A percentile compares a stretch with the other conserved stretches of the same genome.
Conservation (phyloP, 202 grass and related monocot genomes). For the Zizania palustris region DNA sequence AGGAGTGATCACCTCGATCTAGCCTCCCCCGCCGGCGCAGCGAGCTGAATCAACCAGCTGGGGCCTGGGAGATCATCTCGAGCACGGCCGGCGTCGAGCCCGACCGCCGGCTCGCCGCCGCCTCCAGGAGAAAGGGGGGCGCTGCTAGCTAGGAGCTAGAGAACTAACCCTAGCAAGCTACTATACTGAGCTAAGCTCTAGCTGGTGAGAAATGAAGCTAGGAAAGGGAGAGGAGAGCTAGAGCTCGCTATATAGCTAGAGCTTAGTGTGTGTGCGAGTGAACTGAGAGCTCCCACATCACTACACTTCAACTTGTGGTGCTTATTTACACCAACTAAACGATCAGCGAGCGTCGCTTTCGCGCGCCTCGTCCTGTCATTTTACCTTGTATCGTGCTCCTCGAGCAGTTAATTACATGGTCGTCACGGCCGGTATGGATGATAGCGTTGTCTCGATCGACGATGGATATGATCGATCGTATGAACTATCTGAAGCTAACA, state of each 20-base stretch:
- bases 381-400: constrained; percentile 20
- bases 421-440: background rate
- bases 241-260: background rate
- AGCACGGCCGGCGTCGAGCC: background rate
- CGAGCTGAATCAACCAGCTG: background rate
- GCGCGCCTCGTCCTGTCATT: constrained; percentile 32
- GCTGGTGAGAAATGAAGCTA: background rate
- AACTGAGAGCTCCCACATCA: too few species aligned
- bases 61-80: background rate
- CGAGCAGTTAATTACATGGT: background rate
- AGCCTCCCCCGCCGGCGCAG: too few species aligned
- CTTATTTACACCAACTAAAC: background rate
- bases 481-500: too few species aligned
- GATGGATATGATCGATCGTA: too few species aligned
- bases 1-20: constrained; percentile 1
- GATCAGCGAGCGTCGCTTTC: constrained; percentile 42
- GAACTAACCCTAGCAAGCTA: constrained; percentile 33
- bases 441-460: background rate
- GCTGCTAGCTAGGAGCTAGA: too few species aligned
- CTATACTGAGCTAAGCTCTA: too few species aligned
- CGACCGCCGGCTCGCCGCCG: background rate
- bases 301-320: too few species aligned
- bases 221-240: constrained; percentile 25
- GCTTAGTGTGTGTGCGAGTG: background rate
- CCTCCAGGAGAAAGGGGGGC: background rate